These are phyloP conservation scores for Tylopilus felleus DNA, from an alignment of 768 basidiomycete genomes.

Conservation along the genomic window DNA sequence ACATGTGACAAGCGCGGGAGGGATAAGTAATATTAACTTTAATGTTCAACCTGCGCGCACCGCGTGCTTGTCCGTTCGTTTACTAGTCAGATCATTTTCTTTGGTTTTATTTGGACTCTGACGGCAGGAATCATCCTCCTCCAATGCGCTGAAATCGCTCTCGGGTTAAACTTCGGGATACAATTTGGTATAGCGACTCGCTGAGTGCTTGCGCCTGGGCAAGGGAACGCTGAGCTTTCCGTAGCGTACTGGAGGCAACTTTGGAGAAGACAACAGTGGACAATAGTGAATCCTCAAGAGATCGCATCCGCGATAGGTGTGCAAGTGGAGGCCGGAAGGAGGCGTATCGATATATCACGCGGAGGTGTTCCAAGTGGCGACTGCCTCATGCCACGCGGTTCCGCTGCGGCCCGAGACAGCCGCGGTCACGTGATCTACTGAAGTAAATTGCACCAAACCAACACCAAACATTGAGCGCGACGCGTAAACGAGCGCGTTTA, in stretches of 20 bases:
- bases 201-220: constrained; percentile 38
- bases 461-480: constrained; percentile 35
- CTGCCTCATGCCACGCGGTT: no score
- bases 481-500: constrained; percentile 42
- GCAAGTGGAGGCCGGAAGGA: no score
- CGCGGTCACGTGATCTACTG: constrained; percentile 14
- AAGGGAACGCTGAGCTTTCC: constrained; percentile 58
- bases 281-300: constrained; percentile 31
- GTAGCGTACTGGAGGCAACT: constrained; percentile 58
- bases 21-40: neutral
- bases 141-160: constrained; percentile 2
- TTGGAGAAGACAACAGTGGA: no score
- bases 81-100: constrained; percentile 44
- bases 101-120: no score
- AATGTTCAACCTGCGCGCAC: constrained; percentile 50
- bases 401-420: neutral
- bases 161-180: constrained; percentile 28
- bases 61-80: constrained; percentile 69
- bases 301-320: constrained; percentile 16
- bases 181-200: constrained; percentile 32
- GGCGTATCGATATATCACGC: no score
- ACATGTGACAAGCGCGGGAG: neutral
- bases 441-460: constrained; percentile 26
- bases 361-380: no score
- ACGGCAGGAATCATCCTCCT: constrained; percentile 11